A percentile compares a stretch with the other conserved stretches of the same genome.
phyloP scores from a whole-genome alignment of 106 monocot species.

The Vanilla planifolia region DNA sequence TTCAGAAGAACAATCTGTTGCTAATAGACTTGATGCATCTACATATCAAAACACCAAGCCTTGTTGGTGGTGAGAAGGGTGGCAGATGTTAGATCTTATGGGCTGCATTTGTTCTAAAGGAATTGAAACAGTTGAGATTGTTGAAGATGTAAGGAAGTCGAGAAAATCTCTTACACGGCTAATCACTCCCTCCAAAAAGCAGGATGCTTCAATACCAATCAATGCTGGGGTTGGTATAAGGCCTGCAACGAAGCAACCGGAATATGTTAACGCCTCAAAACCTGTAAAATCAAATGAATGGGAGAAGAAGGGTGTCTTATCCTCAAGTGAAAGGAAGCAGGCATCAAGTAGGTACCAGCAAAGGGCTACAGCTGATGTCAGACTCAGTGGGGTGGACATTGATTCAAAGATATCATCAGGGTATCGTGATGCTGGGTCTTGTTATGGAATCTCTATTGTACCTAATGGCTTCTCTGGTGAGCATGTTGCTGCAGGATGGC shows the following conservation, averaged over 20 bases:
- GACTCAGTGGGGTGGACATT: neutral
- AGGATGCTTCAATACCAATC: neutral
- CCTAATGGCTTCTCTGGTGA: conserved; percentile 49
- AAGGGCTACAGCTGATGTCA: conserved; percentile 16
- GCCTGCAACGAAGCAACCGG: conserved; percentile 8
- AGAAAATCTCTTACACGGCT: conserved; percentile 8
- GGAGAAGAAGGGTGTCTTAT: conserved; percentile 8
- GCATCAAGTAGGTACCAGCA: conserved; percentile 3
- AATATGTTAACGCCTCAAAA: neutral
- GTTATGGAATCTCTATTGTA: conserved; percentile 9
- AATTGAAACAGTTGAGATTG: conserved; percentile 12
- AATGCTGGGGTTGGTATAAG: conserved; percentile 6
- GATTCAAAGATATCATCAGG: neutral
- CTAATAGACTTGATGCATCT: conserved; percentile 7
- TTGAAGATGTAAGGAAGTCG: neutral
- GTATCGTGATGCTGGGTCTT: neutral
- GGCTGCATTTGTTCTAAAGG: conserved; percentile 41
- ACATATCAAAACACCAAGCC: neutral
- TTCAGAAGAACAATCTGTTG: neutral
- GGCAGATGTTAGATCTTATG: conserved; percentile 5
- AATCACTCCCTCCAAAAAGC: conserved; percentile 9
- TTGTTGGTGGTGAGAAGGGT: neutral
- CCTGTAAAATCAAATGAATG: neutral
- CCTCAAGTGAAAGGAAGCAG: neutral
- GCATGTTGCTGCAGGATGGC: conserved; percentile 64